A percentile compares a stretch with the other conserved stretches of the same genome.
Conservation (phyloP, 768 basidiomycete genomes). For the Suillus lakei region DNA sequence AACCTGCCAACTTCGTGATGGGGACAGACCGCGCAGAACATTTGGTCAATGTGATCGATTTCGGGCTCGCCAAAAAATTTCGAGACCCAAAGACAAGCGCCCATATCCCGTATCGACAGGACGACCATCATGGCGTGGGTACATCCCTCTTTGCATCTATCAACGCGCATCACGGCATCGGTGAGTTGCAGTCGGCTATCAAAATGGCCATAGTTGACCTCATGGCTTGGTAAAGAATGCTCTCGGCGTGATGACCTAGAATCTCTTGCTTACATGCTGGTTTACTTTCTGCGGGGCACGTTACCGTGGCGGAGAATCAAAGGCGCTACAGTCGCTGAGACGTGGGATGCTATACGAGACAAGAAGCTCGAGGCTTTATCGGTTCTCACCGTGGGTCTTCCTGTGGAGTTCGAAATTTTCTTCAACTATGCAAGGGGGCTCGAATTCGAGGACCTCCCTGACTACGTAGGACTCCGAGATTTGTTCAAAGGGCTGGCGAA, state of each 20-base stretch:
- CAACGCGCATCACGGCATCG: constrained; percentile 76
- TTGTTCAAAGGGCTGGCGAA: constrained; percentile 52
- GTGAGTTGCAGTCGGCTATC: constrained; percentile 40
- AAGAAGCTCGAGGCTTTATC: constrained; percentile 68
- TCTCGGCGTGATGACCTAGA: constrained; percentile 83
- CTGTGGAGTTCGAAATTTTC: constrained; percentile 81
- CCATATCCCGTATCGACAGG: constrained; percentile 76
- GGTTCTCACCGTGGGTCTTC: constrained; percentile 76
- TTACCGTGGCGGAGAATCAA: constrained; percentile 80
- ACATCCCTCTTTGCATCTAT: constrained; percentile 78
- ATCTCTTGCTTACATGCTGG: constrained; percentile 81
- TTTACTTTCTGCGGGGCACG: constrained; percentile 79
- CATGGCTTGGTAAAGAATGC: constrained; percentile 50
- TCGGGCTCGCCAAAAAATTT: constrained; percentile 83
- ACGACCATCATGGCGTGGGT: constrained; percentile 79
- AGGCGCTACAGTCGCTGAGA: constrained; percentile 65
- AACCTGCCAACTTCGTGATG: constrained; percentile 99
- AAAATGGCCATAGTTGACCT: background rate
- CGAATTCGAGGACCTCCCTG: constrained; percentile 87
- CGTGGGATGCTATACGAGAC: constrained; percentile 80
- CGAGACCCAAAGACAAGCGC: constrained; percentile 65
- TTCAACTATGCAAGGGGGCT: constrained; percentile 80
- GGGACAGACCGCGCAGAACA: constrained; percentile 70
- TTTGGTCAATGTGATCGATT: constrained; percentile 92
- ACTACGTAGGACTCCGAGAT: constrained; percentile 81